These are phyloP conservation scores for Kurtzmaniella cleridarum DNA, from an alignment of 805 yeast species.

Conservation along the genomic window DNA sequence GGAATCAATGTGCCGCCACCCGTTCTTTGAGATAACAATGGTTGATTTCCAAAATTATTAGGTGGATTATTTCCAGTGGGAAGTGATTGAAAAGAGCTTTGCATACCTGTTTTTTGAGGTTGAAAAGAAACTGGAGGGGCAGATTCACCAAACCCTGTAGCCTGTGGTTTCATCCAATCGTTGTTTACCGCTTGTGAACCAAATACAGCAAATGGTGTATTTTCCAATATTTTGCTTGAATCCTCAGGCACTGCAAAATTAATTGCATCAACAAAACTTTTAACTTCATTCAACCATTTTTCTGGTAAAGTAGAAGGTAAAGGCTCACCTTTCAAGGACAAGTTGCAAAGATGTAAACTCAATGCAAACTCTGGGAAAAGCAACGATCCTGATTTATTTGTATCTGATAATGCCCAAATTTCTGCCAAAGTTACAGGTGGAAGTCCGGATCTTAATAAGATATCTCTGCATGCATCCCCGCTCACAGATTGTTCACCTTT, in stretches of 20 bases:
- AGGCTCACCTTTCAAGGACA: conserved; percentile 70
- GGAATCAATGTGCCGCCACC: conserved; percentile 43
- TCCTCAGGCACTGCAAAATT: conserved; percentile 70
- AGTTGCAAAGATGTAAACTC: conserved; percentile 81
- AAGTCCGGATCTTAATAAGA: conserved; percentile 74
- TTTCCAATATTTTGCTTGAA: conserved; percentile 32
- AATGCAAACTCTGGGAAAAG: conserved; percentile 92
- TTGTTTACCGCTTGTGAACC: conserved; percentile 12
- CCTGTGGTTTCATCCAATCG: conserved; percentile 30
- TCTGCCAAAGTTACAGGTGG: conserved; percentile 71
- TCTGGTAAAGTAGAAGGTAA: conserved; percentile 71
- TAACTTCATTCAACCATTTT: conserved; percentile 74
- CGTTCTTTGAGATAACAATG: conserved; percentile 35
- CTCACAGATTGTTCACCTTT: conserved; percentile 61
- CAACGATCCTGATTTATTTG: conserved; percentile 77
- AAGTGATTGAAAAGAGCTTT: conserved; percentile 18
- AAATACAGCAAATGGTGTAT: conserved; percentile 38
- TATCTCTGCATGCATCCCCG: conserved; percentile 73
- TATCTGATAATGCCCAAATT: conserved; percentile 90
- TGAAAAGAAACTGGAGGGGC: conserved; percentile 27
- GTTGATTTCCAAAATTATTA: conserved; percentile 7
- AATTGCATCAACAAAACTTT: conserved; percentile 84
- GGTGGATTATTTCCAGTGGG: conserved; percentile 12
- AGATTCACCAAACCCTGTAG: conserved; percentile 18
- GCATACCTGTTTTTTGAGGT: conserved; percentile 34